These are phyloP conservation scores for Phoenix dactylifera DNA, from an alignment of 176 grass and related monocot genomes.

Conservation along the genomic window DNA sequence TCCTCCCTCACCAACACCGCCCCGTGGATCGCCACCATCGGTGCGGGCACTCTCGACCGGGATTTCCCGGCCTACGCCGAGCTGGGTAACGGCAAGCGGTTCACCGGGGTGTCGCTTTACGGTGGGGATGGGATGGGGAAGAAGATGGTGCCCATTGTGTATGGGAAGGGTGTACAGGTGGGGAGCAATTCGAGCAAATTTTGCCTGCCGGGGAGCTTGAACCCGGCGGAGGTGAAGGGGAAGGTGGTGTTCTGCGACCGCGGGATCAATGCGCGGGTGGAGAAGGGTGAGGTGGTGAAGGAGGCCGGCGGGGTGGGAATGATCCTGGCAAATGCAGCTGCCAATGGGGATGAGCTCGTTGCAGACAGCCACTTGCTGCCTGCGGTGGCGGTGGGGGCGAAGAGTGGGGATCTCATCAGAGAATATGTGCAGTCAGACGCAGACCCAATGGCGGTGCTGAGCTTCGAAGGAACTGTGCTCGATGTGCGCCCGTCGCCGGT, in stretches of 20 bases:
- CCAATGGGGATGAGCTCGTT: constrained; percentile 71
- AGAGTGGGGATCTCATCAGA: constrained; percentile 50
- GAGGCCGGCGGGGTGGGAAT: constrained; percentile 67
- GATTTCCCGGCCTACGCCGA: constrained; percentile 55
- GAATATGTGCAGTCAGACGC: constrained; percentile 36
- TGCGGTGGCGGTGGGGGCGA: constrained; percentile 56
- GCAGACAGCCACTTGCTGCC: constrained; percentile 82
- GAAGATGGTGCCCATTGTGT: constrained; percentile 31
- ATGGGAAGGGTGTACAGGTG: constrained; percentile 51
- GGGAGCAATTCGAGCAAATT: constrained; percentile 72
- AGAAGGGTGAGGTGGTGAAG: constrained; percentile 81
- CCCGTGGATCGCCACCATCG: constrained; percentile 75
- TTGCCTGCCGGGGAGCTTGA: constrained; percentile 57
- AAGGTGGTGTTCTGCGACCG: constrained; percentile 82
- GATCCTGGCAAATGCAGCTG: constrained; percentile 61
- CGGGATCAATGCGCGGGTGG: constrained; percentile 49
- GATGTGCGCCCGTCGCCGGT: constrained; percentile 70
- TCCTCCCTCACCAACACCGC: constrained; percentile 58
- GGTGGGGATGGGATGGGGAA: constrained; percentile 39
- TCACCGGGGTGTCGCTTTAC: constrained; percentile 59
- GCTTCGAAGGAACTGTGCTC: constrained; percentile 56
- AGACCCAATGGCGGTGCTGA: constrained; percentile 33
- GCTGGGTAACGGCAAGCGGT: constrained; percentile 41
- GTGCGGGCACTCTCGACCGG: constrained; percentile 60
- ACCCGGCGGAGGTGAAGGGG: constrained; percentile 48